Conservation (phyloP, 78 protist genomes). For the Dictyostelium brefeldianum region DNA sequence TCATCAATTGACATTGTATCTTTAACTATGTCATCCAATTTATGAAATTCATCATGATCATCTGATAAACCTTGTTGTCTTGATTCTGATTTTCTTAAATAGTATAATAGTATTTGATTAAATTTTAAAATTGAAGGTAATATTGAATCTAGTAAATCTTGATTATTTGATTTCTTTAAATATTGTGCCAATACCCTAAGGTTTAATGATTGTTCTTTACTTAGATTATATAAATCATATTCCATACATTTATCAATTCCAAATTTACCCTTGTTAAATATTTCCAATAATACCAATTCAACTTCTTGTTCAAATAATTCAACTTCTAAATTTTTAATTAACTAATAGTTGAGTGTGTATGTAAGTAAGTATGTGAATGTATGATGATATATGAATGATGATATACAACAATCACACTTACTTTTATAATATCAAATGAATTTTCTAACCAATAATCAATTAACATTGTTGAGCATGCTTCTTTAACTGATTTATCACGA, state of each 20-base stretch:
- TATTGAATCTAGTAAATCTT: constrained; percentile 25
- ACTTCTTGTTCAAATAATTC: constrained; percentile 46
- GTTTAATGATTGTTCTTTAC: constrained; percentile 39
- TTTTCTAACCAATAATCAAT: constrained; percentile 45
- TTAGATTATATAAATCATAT: constrained; percentile 6
- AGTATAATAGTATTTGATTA: constrained; percentile 36
- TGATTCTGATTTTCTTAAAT: constrained; percentile 19
- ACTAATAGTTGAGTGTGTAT: background rate
- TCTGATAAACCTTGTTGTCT: background rate
- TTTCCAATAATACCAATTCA: constrained; percentile 25
- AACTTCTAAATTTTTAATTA: constrained; percentile 40
- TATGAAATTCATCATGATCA: background rate
- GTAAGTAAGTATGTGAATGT: too few relatives aligned
- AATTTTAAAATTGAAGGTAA: constrained; percentile 35
- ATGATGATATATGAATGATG: too few relatives aligned
- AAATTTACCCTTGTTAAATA: constrained; percentile 30
- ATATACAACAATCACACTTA: background rate
- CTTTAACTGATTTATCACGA: constrained; percentile 25
- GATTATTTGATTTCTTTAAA: constrained; percentile 1
- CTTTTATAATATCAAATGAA: constrained; percentile 19
- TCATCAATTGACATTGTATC: background rate
- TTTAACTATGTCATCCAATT: background rate
- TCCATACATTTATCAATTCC: constrained; percentile 8
- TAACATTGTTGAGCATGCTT: constrained; percentile 50
- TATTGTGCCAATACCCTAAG: constrained; percentile 26